Base-by-base conservation (phyloP, 2,329 filamentous ascomycete genomes). In the Fusarium duplospermum region DNA sequence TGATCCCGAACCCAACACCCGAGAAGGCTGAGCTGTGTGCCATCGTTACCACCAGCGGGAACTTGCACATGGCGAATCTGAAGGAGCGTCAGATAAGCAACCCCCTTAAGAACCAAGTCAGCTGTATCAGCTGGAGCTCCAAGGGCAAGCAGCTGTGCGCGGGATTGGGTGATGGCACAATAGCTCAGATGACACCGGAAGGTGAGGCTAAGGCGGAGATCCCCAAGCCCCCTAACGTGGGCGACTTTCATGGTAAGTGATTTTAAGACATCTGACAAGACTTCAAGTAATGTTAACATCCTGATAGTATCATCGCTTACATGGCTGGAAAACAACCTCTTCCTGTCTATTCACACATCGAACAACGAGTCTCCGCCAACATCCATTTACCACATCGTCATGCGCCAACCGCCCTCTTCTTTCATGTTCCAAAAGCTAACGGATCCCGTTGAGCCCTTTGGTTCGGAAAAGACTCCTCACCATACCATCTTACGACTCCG, bases 121-220 rank as follows among this genome's bases (percentile, higher is more conserved):
- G 92, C 80, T 96, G 93, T 78, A 89, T 94, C 7, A 92, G 93
- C 65, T 99, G 97, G 96, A 99, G 96, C 82, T 93, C 91, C 70
- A 94, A 92, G 80, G 96, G 96, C 56, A 99, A 98, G 81, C 96
- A 98, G 81, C 86, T 99, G 50, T 92, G 97, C 52, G 95, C 94
- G 75, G 96, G 97, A 18, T 86, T 96, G 76, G 91, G 88, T 8
- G 91, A 98, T 82, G 96, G 96, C 67, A 92, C 91, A 14, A 91
- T 93, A 62, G 89, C 89, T 65, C 95, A 98, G 81, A 92, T 98
- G 89, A 94, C 93, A 9, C 94, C 93, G 0, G 90, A 94, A 76
- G 96, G 96, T 56, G 89, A 89, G 45, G 87, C 89, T 31, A 96
- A 96, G 83, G 95, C 89, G 38, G 88, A 92, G 62, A 93, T 99